Base-by-base conservation (phyloP, 2,329 filamentous ascomycete genomes). In the Trichoderma sp. region DNA sequence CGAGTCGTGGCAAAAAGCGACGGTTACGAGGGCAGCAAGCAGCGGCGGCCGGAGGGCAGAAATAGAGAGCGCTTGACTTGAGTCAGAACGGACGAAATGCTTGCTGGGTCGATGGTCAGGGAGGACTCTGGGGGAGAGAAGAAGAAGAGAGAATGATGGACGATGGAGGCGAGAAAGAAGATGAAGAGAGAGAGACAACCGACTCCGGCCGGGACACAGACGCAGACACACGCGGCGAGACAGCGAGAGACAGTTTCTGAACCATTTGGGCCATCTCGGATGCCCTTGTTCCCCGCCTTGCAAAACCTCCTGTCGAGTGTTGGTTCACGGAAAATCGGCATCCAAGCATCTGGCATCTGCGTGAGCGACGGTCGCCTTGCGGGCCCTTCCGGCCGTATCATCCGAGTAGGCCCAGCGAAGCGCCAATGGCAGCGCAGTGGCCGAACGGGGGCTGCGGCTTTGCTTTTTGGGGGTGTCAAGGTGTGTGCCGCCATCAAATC, bases 301-400 rank as follows among this genome's bases (percentile, higher is more conserved):
- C 63, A 38, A 31, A 29, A 29, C 71, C 71, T 66, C 71, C 69
- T 31, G 41, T 24, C 11, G 71, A 59, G 45, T 38, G 45, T 66
- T 74, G 63, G 71, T 33, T 74, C 63, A 74, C 71, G 71, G 71
- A 74, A 74, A 74, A 74, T 53, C 71, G 71, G 71, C 71, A 74
- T 73, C 71, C 50, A 29, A 56, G 71, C 60, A 73, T 74, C 71
- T 74, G 71, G 71, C 63, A 67, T 74, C 71, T 74, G 63, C 35
- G 71, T 27, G 33, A 67, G 71, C 41, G 71, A 67, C 71, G 62
- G 63, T 74, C 71, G 71, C 71, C 71, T 67, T 74, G 71, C 71
- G 71, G 71, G 71, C 71, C 71, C 71, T 67, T 74, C 71, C 71
- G 71, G 71, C 71, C 71, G 71, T 38, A 74, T 74, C 63, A 74